Evolutionary conservation across 2,329 filamentous ascomycete species (phyloP), one percentile per base, ranked within the genome.

Genomic region (Xylariaceae sp.): DNA sequence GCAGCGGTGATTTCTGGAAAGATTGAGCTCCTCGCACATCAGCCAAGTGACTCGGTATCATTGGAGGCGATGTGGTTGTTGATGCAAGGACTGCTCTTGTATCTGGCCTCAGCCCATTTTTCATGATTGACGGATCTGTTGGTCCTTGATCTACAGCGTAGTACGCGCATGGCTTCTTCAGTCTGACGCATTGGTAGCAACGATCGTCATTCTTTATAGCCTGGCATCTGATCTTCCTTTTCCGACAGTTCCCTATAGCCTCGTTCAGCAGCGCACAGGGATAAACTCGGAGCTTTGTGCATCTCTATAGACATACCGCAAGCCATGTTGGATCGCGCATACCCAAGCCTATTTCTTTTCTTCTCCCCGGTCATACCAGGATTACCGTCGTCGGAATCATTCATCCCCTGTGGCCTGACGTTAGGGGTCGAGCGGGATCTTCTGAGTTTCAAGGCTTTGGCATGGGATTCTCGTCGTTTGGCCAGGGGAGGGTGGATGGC

Each of bases 141-240:
- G 77, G 75, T 22, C 80, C 81, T 65, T 90, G 88, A 57, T 96
- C 90, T 18, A 96, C 91, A 0, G 91, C 89, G 60, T 85, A 88
- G 70, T 95, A 97, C 65, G 87, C 89, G 70, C 92, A 97, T 57
- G 96, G 90, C 64, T 95, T 96, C 69, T 95, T 95, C 64, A 97
- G 74, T 42, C 90, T 84, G 62, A 96, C 95, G 71, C 92, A 97
- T 72, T 95, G 96, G 57, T 87, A 82, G 71, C 92, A 97, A 56
- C 90, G 85, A 41, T 85, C 66, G 59, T 95, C 89, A 56, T 85
- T 83, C 43, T 82, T 77, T 9, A 88, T 83, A 39, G 89, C 78
- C 45, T 96, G 82, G 69, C 92, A 97, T 70, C 92, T 81, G 55
- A 97, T 97, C 71, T 97, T 97, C 60, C 92, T 86, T 66, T 89